A percentile compares a stretch with the other conserved stretches of the same genome.
These are phyloP conservation scores for Dryas octopetala DNA, from an alignment of 306 rosid species.

Conservation along the genomic window DNA sequence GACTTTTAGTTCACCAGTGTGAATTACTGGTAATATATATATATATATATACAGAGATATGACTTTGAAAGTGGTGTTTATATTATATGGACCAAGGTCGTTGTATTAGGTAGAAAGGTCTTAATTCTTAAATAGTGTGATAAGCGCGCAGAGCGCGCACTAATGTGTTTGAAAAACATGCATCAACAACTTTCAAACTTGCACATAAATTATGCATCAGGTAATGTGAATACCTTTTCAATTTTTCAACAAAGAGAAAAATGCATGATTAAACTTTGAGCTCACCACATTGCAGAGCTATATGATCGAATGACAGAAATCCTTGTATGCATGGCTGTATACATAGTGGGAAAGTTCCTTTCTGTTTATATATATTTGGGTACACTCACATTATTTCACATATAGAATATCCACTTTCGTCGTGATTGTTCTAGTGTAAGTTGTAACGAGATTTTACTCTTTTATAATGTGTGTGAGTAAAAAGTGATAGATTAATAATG, in stretches of 20 bases:
- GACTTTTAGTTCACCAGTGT: no score
- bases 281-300: neutral
- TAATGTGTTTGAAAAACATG: conserved; percentile 18
- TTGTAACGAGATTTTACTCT: no score
- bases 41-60: neutral
- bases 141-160: neutral
- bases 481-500: no score
- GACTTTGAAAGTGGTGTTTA: neutral
- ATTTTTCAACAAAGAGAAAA: conserved; percentile 14
- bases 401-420: no score
- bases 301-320: no score
- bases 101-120: neutral
- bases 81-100: neutral
- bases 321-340: no score
- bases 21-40: neutral
- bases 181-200: conserved; percentile 11
- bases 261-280: neutral
- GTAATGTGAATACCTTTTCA: conserved; percentile 6
- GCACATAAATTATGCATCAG: conserved; percentile 28
- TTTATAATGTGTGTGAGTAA: no score
- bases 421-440: no score
- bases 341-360: neutral
- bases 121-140: neutral
- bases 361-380: no score
- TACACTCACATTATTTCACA: no score